Evolutionary conservation across 176 grass and related monocot genomes (phyloP).

Genomic region (Eleusine coracana): DNA sequence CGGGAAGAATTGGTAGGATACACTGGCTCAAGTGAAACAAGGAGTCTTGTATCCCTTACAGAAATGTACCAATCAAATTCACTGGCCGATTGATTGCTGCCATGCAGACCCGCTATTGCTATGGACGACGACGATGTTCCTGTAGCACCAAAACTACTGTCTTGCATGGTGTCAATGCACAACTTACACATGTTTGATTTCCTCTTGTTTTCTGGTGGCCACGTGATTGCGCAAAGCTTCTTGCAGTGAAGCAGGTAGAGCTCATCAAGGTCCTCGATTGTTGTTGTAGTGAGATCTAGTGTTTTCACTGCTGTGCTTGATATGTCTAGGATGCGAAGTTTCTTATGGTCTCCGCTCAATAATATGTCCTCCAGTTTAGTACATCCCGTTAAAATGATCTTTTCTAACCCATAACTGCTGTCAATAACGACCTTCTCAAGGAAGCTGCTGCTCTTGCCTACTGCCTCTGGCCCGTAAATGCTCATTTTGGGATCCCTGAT

Average conservation of each 20-base stretch:
- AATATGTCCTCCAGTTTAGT: neutral
- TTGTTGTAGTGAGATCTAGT: neutral
- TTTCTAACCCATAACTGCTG: too few relatives aligned
- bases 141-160: neutral
- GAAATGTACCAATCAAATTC: neutral
- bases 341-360: neutral
- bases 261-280: neutral
- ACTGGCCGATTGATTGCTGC: neutral
- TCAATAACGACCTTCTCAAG: conserved; percentile 3
- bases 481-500: fast-evolving
- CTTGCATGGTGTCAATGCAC: neutral
- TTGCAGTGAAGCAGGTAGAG: neutral
- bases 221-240: neutral
- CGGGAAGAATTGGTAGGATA: neutral
- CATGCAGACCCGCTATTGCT: too few relatives aligned
- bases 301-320: neutral
- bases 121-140: neutral
- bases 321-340: neutral
- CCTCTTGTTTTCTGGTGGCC: neutral
- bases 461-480: too few relatives aligned
- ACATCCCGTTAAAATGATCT: neutral
- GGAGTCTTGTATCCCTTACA: conserved; percentile 5
- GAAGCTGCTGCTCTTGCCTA: neutral
- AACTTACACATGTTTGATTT: neutral
- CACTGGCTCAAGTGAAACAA: neutral